A percentile compares a stretch with the other conserved stretches of the same genome.
phyloP scores from a whole-genome alignment of 495 filamentous ascomycete species.

The Aspergillus ellipticus region DNA sequence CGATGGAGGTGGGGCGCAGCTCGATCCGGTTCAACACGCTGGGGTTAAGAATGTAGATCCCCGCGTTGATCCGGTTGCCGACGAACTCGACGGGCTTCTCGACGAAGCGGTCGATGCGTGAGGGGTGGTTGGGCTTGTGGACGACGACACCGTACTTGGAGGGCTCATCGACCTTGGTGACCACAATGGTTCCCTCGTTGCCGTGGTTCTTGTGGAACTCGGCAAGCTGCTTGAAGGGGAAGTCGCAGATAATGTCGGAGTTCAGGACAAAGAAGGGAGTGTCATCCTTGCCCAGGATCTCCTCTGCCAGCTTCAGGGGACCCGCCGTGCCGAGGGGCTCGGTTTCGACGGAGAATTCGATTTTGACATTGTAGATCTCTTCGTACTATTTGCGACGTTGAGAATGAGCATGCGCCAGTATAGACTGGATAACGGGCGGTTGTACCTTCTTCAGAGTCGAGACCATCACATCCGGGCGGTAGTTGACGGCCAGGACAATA shows the following conservation, averaged over 20 bases:
- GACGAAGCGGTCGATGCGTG: slow-evolving; percentile 96
- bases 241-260: slow-evolving; percentile 97
- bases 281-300: slow-evolving; percentile 89
- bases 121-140: slow-evolving; percentile 89
- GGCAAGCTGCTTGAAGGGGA: slow-evolving; percentile 86
- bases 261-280: slow-evolving; percentile 98
- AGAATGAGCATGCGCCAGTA: not conserved
- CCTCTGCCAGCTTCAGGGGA: slow-evolving; percentile 92
- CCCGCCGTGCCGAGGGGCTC: slow-evolving; percentile 96
- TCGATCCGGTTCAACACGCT: slow-evolving; percentile 88
- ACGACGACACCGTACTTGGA: slow-evolving; percentile 99
- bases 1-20: slow-evolving; percentile 96
- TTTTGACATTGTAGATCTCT: slow-evolving; percentile 83
- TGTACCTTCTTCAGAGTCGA: slow-evolving; percentile 63
- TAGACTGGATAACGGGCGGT: not conserved
- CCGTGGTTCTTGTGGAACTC: slow-evolving; percentile 88
- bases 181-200: slow-evolving; percentile 95
- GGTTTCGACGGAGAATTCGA: slow-evolving; percentile 93
- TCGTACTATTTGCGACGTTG: slow-evolving; percentile 62
- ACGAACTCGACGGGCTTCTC: slow-evolving; percentile 99
- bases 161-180: slow-evolving; percentile 99
- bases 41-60: slow-evolving; percentile 98
- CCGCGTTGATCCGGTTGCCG: slow-evolving; percentile 98
- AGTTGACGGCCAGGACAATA: slow-evolving; percentile 98
- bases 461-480: slow-evolving; percentile 95